phyloP scores from a whole-genome alignment of 176 grass and related monocot species.

The Eremochloa ophiuroides region DNA sequence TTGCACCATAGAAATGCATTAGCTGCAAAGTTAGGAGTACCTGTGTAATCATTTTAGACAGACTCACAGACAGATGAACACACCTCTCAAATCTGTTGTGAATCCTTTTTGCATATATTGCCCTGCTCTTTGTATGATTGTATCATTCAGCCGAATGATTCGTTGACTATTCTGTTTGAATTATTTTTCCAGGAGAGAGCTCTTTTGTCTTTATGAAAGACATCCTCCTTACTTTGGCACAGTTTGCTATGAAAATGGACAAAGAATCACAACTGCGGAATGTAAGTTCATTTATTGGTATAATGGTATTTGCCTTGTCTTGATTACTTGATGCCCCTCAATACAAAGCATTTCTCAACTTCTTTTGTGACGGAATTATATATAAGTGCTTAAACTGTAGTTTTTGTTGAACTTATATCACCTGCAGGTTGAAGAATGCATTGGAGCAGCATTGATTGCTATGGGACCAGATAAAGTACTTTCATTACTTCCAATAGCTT shows the following conservation, averaged over 20 bases:
- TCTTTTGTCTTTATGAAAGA: conserved; percentile 85
- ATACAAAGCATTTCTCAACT: neutral
- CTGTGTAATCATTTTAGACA: neutral
- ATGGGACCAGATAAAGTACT: conserved; percentile 79
- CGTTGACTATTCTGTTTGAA: neutral
- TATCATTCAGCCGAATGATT: neutral
- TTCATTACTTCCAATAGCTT: conserved; percentile 62
- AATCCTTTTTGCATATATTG: conserved; percentile 11
- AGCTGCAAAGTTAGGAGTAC: neutral
- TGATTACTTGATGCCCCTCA: neutral
- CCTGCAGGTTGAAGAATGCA: conserved; percentile 76
- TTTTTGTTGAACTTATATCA: conserved; percentile 24
- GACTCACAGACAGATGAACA: neutral
- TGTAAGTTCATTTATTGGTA: conserved; percentile 51
- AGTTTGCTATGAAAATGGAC: conserved; percentile 33
- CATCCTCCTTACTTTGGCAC: conserved; percentile 65
- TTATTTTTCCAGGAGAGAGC: conserved; percentile 44
- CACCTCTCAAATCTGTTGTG: neutral
- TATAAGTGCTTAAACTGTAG: neutral
- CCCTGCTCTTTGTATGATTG: neutral
- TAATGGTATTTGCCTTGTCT: neutral
- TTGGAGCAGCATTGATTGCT: conserved; percentile 77
- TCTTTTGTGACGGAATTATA: neutral
- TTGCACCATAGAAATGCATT: neutral
- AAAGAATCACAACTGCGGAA: conserved; percentile 38